Base-by-base conservation (phyloP, 805 yeast genomes). In the Candida taoyuanica region DNA sequence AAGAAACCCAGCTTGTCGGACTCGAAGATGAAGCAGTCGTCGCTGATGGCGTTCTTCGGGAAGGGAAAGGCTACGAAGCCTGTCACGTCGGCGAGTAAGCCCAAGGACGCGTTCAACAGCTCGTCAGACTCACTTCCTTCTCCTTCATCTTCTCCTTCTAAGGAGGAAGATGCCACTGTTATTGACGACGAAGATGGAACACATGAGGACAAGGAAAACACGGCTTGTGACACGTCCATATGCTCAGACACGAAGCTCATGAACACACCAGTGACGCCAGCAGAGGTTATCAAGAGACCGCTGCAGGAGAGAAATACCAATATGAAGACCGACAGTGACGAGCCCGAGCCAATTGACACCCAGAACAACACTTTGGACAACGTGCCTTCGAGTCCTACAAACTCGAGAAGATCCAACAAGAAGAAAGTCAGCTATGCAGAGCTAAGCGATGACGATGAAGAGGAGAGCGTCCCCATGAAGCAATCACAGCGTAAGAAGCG, bases 401-500 rank as follows among this genome's bases (percentile, higher is more conserved):
- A 17, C n/a, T 5, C 43, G 4, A 34, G 40, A 30, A 47, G 52
- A 37, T 29, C 47, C 30, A 40, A 43, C 16, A 39, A 34, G 31
- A 51, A 53, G 42, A 60, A 44, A 17, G 43, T 65, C 5, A 59
- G 52, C 32, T 68, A 67, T 39, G 51, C 58, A 1, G 74, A 67
- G 48, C 36, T 56, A 12, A 57, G 62, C 30, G 69, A 62, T 27
- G 68, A 63, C 5, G 69, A 63, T 5, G 68, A 61, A 2, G 68
- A 60, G 12, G 60, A 44, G 2, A 40, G 40, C 12, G n/a, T 37
- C 17, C 18, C 43, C 19, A 8, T 43, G 16, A 39, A 31, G 40
- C 39, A 34, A 6, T 37, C 39, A 25, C 38, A 46, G 25, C 50
- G 54, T 28, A 56, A 55, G 37, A 47, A 48, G 17, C 55, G 58